These are phyloP conservation scores for Neoconidiobolus thromboides DNA, from an alignment of 371 early-diverging fungal species.

Conservation along the genomic window DNA sequence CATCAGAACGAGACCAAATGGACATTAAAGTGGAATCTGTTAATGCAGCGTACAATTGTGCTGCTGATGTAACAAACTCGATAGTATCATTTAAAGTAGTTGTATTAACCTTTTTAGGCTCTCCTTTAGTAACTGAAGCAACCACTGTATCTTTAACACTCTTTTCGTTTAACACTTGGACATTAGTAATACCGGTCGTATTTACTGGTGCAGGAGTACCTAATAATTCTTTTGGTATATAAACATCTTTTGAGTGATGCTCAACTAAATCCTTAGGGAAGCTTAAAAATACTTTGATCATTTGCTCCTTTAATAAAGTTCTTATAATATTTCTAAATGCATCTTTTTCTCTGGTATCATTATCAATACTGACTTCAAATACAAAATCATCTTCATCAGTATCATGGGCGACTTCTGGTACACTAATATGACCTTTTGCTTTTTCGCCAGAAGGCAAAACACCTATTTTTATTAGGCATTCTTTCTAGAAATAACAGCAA, in stretches of 20 bases:
- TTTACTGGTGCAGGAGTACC: conserved; percentile 10
- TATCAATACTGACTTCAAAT: conserved; percentile 52
- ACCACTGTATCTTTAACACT: conserved; percentile 9
- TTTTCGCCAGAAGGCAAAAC: conserved; percentile 34
- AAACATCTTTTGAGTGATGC: conserved; percentile 73
- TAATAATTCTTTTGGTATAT: conserved; percentile 39
- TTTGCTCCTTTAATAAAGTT: conserved; percentile 32
- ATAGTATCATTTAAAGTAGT: conserved; percentile 47
- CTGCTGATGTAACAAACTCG: conserved; percentile 76
- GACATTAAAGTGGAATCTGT: conserved; percentile 49
- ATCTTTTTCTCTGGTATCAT: conserved; percentile 30
- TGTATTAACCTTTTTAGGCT: conserved; percentile 22
- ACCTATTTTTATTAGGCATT: conserved; percentile 17
- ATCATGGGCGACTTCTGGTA: conserved; percentile 88
- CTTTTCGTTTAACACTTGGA: neutral
- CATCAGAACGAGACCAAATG: conserved; percentile 62
- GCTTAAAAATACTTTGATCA: conserved; percentile 35
- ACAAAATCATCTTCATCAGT: conserved; percentile 61
- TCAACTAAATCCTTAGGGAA: conserved; percentile 62
- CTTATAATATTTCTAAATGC: conserved; percentile 51
- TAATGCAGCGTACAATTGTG: conserved; percentile 61
- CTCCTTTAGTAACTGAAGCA: conserved; percentile 7
- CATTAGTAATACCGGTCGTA: no score
- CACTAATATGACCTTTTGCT: conserved; percentile 51
- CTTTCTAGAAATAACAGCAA: neutral